Conservation (phyloP, 495 filamentous ascomycete species). For the Aspergillus diversus region DNA sequence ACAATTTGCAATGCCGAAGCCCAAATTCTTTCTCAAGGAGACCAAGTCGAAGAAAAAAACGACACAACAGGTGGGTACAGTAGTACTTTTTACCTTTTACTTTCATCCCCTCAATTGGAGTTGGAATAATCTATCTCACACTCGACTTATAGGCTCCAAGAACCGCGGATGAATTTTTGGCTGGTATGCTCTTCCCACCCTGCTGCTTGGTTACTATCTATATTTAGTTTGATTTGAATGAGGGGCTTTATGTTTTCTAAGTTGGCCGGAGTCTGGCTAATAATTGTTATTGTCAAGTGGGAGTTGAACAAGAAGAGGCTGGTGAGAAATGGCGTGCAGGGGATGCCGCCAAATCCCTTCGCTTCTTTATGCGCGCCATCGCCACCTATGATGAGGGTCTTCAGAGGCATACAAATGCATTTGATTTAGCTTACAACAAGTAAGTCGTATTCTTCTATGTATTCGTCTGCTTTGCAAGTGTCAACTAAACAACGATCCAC, state of each 20-base stretch:
- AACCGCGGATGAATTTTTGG: slow-evolving; percentile 65
- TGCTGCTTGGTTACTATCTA: neutral
- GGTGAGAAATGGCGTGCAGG: slow-evolving; percentile 77
- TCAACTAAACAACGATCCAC: neutral
- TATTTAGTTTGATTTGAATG: neutral
- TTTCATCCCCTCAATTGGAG: neutral
- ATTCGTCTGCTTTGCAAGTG: neutral
- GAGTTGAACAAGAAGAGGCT: slow-evolving; percentile 68
- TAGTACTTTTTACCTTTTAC: neutral
- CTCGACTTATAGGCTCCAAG: slow-evolving; percentile 49
- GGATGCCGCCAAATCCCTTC: slow-evolving; percentile 67
- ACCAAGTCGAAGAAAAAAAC: slow-evolving; percentile 51
- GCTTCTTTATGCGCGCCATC: slow-evolving; percentile 71
- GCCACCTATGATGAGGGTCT: slow-evolving; percentile 65
- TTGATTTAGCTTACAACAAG: slow-evolving; percentile 79
- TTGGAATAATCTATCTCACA: neutral
- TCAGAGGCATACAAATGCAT: slow-evolving; percentile 56
- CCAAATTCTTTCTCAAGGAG: slow-evolving; percentile 55
- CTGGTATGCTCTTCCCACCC: slow-evolving; percentile 36
- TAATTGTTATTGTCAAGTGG: slow-evolving; percentile 41
- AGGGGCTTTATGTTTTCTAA: neutral
- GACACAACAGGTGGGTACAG: slow-evolving; percentile 43
- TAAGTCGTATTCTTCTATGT: slow-evolving; percentile 33
- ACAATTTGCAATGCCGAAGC: slow-evolving; percentile 50
- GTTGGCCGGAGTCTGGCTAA: neutral